Percentiles rank a stretch among this genome's conserved stretches.
Evolutionary conservation across 768 basidiomycete genomes (phyloP).

Genomic region (Pisolithus tinctorius): DNA sequence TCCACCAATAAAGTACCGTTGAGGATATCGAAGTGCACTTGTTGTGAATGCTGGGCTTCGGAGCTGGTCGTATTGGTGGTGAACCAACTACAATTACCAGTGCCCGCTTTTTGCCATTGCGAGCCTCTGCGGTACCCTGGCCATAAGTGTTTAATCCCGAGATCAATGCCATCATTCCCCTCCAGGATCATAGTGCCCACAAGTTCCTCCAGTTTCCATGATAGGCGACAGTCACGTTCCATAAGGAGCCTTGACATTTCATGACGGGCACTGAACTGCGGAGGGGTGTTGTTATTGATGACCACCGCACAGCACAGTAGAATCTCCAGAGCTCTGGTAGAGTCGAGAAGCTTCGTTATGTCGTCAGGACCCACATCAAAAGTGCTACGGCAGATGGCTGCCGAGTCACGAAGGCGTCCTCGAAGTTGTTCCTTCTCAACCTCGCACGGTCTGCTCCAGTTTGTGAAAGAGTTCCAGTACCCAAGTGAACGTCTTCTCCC

Average conservation of each 20-base stretch:
- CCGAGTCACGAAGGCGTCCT: constrained; percentile 24
- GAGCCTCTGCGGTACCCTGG: too few species aligned
- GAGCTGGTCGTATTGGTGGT: too few species aligned
- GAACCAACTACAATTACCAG: too few species aligned
- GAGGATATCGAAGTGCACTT: too few species aligned
- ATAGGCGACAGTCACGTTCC: too few species aligned
- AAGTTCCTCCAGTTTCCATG: too few species aligned
- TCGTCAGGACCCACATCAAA: constrained; percentile 24
- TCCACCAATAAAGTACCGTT: too few species aligned
- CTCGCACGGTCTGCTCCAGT: constrained; percentile 4
- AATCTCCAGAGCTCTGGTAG: constrained; percentile 16
- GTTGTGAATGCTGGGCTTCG: too few species aligned
- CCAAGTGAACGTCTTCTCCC: constrained; percentile 28
- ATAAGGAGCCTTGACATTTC: constrained; percentile 4
- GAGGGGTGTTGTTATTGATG: constrained; percentile 23
- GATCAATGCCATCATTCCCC: too few species aligned
- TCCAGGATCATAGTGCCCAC: too few species aligned
- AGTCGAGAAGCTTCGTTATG: constrained; percentile 10
- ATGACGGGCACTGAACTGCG: not conserved
- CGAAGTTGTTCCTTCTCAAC: constrained; percentile 1
- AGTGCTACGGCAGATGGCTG: constrained; percentile 31
- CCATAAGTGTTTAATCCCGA: too few species aligned
- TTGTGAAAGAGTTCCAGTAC: constrained; percentile 20
- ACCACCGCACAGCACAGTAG: constrained; percentile 27
- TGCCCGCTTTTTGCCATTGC: too few species aligned